phyloP scores from a whole-genome alignment of 2,329 filamentous ascomycete genomes.

The Zymoseptoria tritici region DNA sequence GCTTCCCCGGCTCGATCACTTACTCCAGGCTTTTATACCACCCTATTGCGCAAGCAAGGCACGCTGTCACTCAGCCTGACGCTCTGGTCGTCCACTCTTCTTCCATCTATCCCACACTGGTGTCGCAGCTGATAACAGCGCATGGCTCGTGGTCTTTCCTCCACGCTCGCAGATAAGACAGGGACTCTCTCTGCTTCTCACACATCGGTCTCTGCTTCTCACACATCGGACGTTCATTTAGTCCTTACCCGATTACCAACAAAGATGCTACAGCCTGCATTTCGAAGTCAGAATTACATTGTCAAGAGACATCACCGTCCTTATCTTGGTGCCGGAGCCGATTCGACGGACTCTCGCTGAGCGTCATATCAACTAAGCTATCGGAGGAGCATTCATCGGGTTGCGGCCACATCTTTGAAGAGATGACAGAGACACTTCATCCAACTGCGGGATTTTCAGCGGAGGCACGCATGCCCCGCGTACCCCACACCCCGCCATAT shows the following conservation, averaged over 20 bases:
- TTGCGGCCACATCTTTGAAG: conserved; percentile 3
- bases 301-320: conserved; percentile 27
- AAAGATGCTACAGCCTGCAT: conserved; percentile 25
- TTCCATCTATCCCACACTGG: background rate
- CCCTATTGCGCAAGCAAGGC: conserved; percentile 12
- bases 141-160: conserved; percentile 3
- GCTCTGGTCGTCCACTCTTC: background rate
- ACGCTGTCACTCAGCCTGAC: background rate
- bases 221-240: background rate
- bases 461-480: conserved; percentile 16
- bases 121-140: conserved; percentile 7
- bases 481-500: conserved; percentile 26
- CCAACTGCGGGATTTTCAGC: conserved; percentile 20
- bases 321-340: conserved; percentile 7
- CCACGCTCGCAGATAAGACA: conserved; percentile 3
- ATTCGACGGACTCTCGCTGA: conserved; percentile 21
- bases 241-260: conserved; percentile 5
- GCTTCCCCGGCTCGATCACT: conserved; percentile 4
- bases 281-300: conserved; percentile 21
- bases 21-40: conserved; percentile 1
- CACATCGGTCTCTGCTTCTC: background rate
- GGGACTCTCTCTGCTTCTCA: background rate
- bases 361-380: background rate
- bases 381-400: background rate
- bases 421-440: conserved; percentile 17